phyloP scores from a whole-genome alignment of 257 asterid species.

The Verbascum thapsus region DNA sequence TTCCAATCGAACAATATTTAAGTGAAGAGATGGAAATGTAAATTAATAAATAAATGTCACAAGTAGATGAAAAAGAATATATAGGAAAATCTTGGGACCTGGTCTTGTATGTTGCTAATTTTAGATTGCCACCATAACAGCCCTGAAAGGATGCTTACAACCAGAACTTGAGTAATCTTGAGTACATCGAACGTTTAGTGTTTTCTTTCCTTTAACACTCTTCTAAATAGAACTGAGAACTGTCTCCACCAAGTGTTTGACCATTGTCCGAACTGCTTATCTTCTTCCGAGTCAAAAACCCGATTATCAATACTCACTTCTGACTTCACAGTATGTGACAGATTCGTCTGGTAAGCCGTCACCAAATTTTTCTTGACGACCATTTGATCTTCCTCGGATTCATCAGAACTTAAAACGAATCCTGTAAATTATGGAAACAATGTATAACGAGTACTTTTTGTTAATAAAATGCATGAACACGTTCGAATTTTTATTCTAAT shows the following conservation, averaged over 20 bases:
- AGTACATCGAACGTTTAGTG: conserved; percentile 47
- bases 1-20: too few relatives aligned
- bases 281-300: conserved; percentile 11
- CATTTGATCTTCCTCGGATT: conserved; percentile 39
- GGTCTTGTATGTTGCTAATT: conserved; percentile 48
- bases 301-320: conserved; percentile 28
- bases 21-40: too few relatives aligned
- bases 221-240: conserved; percentile 42
- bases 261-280: conserved; percentile 41
- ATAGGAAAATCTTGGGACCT: conserved; percentile 35
- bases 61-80: too few relatives aligned
- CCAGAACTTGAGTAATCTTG: conserved; percentile 48
- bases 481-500: too few relatives aligned
- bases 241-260: conserved; percentile 60
- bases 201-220: conserved; percentile 55
- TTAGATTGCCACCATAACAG: conserved; percentile 58
- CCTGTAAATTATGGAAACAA: conserved; percentile 37
- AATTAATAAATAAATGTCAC: background rate
- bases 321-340: conserved; percentile 35
- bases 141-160: conserved; percentile 40
- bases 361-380: conserved; percentile 44
- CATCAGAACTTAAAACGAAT: conserved; percentile 34
- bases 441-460: too few relatives aligned
- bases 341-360: conserved; percentile 37
- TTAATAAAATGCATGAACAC: too few relatives aligned